Evolutionary conservation across 1,139 yeast species (phyloP), one percentile per base, ranked within the genome.

Genomic region (Geotrichum reessii): DNA sequence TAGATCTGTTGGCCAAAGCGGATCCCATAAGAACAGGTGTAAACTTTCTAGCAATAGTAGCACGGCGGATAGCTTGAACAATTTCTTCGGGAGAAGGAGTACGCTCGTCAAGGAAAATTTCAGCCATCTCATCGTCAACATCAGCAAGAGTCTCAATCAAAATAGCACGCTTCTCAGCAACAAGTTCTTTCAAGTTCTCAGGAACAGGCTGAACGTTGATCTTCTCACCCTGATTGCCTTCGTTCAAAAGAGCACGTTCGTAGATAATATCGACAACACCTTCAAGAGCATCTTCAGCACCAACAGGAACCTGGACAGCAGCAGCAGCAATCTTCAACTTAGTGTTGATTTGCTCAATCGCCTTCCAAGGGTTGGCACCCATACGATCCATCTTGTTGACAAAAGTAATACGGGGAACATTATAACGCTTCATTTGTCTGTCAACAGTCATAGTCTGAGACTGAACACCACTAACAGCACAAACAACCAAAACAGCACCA

Each of bases 11-110:
- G 58, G 98, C 99, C 65, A 93, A 80, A 28, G 99, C 99, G 56
- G 98, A 90, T 42, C 99, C 99, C 98, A 93, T 93, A 66, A 93
- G 79, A 17, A 93, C 98, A n/a, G 99, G 99, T 24, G 98, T 90
- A 78, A 93, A 93, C 73, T 83, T 88, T 77, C 98, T 85, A 47
- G 92, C 96, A 75, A 93, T 92, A n/a, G 99, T 93, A 57, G 98
- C 83, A 70, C 97, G 84, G 74, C 99, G 86, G 66, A 93, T 93
- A 47, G 97, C 98, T 58, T 73, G 83, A 70, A 87, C 84, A 64
- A 93, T 86, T 75, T 93, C 96, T 60, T 85, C 86, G 47, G 81
- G 79, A 24, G 89, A 80, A 60, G 99, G 99, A 66, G 85, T 95
- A 69, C 83, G 82, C 71, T 96, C 99, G 65, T 91, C 97, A 70